Base-by-base conservation (phyloP, 208 protist species). In the Cochliopodium minus region DNA sequence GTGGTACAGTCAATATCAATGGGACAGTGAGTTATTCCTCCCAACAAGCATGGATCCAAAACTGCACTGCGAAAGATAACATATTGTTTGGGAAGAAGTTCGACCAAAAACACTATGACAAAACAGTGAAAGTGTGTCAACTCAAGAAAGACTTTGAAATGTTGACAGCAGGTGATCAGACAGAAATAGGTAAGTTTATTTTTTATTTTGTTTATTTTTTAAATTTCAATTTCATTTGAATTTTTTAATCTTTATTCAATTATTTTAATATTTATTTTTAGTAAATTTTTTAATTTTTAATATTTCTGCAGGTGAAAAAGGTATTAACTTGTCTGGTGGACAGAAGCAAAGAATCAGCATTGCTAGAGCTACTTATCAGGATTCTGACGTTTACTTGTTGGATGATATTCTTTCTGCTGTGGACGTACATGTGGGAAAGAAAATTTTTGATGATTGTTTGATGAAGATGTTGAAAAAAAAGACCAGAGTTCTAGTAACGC, bases 51-150 rank as follows among this genome's bases (percentile, higher is more conserved):
- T 93, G 81, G 81, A 72, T 96, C 49, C 66, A 81, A 26, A 78
- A 79, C 57, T 78, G 70, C 25, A 88, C 85, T 25, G 55, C 95
- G 9, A 74, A 81, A n/a, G 84, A 89, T 34, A 95, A 95, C 67
- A 89, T 96, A 55, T 48, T 79, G 35, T 80, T 83, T 32, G 73
- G 79, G 35, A 58, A 51, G 57, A 43, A 59, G 2, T 57, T 57
- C n/a, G 62, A 71, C 28, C 1, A 46, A 1, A 25, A 38, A 9
- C 80, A 81, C 69, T 91, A 88, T 61, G 13, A 63, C 9, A 48
- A 48, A 10, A 74, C 82, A 0, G 22, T 89, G 2, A 29, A 70
- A 10, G 71, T 73, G 13, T 91, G 83, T 51, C 69, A 52, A 11
- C 69, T 96, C 7, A 20, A 59, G 26, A 34, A 55, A 28, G 91